Evolutionary conservation across 2,329 filamentous ascomycete genomes (phyloP), one percentile per base, ranked within the genome.

Genomic region (Chrysosporium keratinophilum): DNA sequence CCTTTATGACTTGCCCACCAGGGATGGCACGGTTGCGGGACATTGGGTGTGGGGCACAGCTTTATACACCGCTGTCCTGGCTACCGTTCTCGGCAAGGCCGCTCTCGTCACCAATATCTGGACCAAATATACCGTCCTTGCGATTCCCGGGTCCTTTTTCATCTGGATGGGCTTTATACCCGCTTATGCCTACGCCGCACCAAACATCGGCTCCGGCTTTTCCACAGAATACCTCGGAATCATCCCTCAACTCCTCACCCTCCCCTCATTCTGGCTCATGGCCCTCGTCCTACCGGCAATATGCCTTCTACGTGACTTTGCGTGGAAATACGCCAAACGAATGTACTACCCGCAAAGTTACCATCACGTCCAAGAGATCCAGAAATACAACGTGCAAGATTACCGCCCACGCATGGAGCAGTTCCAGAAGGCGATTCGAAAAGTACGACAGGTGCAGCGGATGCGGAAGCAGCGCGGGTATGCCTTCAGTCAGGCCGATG

Each of bases 401-500:
- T 98, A 98, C 72, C 79, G 93, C 66, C 93, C 93, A 58, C 84
- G 93, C 66, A 98, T 98, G 93, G 93, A 98, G 67, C 93, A 98
- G 73, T 98, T 98, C 77, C 93, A 98, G 74, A 98, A 98, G 73
- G 93, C 93, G 19, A 97, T 98, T 66, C 86, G 93, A 64, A 98
- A 98, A 74, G 93, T 98, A 51, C 83, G 93, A 50, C 93, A 98
- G 72, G 93, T 97, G 40, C 93, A 97, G 74, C 87, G 93, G 59
- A 98, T 97, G 93, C 88, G 93, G 68, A 98, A 98, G 74, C 93
- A 98, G 74, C 86, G 93, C 65, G 93, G 93, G 34, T 98, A 98
- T 67, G 93, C 93, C 58, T 98, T 98, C 72, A 95, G 88, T 62
- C 90, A 96, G 72, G 94, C 91, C 55, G 93, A 98, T 68, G 93